Conservation (phyloP, 2,329 filamentous ascomycete genomes). For the Bipolaris zeicola region DNA sequence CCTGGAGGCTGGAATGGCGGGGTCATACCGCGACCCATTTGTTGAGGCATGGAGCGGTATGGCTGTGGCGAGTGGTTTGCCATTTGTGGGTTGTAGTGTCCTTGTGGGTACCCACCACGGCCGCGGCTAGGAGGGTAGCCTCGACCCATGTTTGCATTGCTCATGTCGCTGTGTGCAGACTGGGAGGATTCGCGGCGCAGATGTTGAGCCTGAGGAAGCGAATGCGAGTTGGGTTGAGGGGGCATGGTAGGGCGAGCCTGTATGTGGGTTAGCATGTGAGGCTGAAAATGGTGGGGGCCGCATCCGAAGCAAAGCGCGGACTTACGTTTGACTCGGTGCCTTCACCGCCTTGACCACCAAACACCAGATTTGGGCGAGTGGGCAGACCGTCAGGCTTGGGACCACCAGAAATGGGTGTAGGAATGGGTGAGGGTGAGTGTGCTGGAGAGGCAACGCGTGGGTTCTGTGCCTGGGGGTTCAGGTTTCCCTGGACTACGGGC, state of each 20-base stretch:
- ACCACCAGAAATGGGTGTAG: slow-evolving; percentile 83
- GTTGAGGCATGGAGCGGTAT: slow-evolving; percentile 58
- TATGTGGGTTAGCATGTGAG: slow-evolving; percentile 24
- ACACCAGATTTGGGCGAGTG: slow-evolving; percentile 73
- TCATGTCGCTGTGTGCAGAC: slow-evolving; percentile 76
- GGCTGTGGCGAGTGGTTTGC: slow-evolving; percentile 57
- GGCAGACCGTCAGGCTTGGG: slow-evolving; percentile 78
- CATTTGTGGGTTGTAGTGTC: slow-evolving; percentile 55
- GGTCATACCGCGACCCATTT: slow-evolving; percentile 58
- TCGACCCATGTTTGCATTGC: slow-evolving; percentile 59
- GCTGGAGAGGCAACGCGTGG: slow-evolving; percentile 82
- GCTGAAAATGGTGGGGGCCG: background rate
- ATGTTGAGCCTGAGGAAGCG: slow-evolving; percentile 71
- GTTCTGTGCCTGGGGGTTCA: slow-evolving; percentile 62
- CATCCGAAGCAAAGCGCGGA: slow-evolving; percentile 31
- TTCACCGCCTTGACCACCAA: slow-evolving; percentile 82
- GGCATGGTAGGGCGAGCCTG: slow-evolving; percentile 72
- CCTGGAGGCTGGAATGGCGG: slow-evolving; percentile 57
- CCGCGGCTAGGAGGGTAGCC: slow-evolving; percentile 51
- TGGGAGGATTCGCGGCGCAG: slow-evolving; percentile 86
- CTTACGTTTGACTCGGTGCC: slow-evolving; percentile 71
- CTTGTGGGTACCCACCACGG: slow-evolving; percentile 55
- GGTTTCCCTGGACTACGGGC: slow-evolving; percentile 66
- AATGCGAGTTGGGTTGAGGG: slow-evolving; percentile 46
- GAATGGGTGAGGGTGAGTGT: slow-evolving; percentile 90